Base-by-base conservation (phyloP, 768 basidiomycete species). In the Tylopilus rubrobrunneus region DNA sequence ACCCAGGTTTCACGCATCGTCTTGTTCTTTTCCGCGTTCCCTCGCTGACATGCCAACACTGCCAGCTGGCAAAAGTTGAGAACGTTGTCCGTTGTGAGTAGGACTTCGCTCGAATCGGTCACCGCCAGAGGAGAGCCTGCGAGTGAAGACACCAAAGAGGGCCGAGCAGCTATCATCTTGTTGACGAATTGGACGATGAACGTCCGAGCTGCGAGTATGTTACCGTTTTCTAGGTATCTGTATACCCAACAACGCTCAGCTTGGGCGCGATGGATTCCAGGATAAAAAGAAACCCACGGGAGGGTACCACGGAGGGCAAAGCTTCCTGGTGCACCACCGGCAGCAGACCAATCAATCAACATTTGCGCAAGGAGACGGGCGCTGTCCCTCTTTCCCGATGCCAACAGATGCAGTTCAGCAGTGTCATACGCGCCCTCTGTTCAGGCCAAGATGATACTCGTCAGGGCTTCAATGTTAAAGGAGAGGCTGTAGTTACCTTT, bases 41-140 rank as follows among this genome's bases (percentile, higher is more conserved):
- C 86, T 23, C 92, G 82, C 66, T 98, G 96, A 59, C 90, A 92
- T n/a, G 87, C 87, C 49, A 87, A 68, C 11, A 98, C 82, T 0
- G 89, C 92, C 50, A 98, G 80, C 63, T 99, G 97, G 2, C 87
- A 76, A 69, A 96, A 98, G 66, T 97, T 99, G 55, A 97, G 74
- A 7, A 84, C 74, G 0, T 81, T 72, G 57, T 95, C 89, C 27
- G 79, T 80, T 5, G 92, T 94, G 51, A 92, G 74, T 14, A 81
- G 68, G 4, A 97, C 77, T 62, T 94, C 89, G 52, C 79, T 78
- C n/a, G 60, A 60, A 34, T 66, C 62, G 12, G 66, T 66, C 7
- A 83, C 75, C 21, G 75, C 67, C 43, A 88, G 72, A n/a, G 78
- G 72, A 5, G 70, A 63, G 10, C 71, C 61, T 25, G 73, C 71